phyloP scores from a whole-genome alignment of 768 basidiomycete species.

The Tephrocybe sp. region DNA sequence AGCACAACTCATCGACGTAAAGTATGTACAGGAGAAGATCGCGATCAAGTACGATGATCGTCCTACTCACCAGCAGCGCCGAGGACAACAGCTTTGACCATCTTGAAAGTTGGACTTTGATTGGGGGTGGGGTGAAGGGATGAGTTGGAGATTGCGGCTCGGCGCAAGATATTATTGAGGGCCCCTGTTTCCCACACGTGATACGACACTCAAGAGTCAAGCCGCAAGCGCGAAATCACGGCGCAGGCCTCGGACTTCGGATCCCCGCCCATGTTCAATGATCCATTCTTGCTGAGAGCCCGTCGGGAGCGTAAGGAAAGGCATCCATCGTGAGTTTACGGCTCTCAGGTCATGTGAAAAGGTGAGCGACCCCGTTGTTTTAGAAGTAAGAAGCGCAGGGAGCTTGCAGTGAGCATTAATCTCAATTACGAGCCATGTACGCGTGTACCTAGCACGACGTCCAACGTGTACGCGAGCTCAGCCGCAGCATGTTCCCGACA shows the following conservation, averaged over 20 bases:
- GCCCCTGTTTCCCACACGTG: slow-evolving; percentile 16
- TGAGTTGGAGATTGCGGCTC: slow-evolving; percentile 10
- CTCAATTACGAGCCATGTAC: too few species aligned
- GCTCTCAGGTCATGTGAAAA: not conserved
- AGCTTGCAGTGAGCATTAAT: too few species aligned
- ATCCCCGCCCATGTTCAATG: not conserved
- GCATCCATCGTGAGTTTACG: not conserved
- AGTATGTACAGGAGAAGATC: slow-evolving; percentile 3
- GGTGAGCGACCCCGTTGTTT: too few species aligned
- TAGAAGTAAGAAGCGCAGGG: too few species aligned
- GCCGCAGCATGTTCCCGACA: not conserved
- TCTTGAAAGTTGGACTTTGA: slow-evolving; percentile 20
- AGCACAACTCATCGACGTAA: not conserved
- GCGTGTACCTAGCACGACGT: too few species aligned
- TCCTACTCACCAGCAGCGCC: slow-evolving; percentile 80
- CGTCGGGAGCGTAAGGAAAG: slow-evolving; percentile 1
- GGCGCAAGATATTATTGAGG: not conserved
- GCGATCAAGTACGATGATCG: slow-evolving; percentile 7
- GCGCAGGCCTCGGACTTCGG: not conserved
- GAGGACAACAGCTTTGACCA: slow-evolving; percentile 89
- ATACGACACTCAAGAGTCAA: too few species aligned
- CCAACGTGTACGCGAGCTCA: too few species aligned
- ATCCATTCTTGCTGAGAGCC: not conserved
- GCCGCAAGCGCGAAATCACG: slow-evolving; percentile 12
- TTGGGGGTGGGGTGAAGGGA: slow-evolving; percentile 8